Evolutionary conservation across 768 basidiomycete species (phyloP), one percentile per base, ranked within the genome.

Genomic region (Phylloporus scabripes): DNA sequence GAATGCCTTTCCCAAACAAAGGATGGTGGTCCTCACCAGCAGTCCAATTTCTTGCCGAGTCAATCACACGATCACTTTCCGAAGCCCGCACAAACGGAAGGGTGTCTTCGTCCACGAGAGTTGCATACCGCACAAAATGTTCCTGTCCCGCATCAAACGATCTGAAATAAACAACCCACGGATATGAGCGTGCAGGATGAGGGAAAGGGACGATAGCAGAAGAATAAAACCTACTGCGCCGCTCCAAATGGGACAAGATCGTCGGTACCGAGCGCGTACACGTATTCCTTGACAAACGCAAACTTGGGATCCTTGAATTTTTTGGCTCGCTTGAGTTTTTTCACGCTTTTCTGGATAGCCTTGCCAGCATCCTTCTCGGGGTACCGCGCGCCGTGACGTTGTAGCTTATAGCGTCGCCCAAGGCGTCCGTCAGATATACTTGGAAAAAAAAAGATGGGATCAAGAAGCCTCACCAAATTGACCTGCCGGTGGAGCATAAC

Each of bases 321-420:
- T 0, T 64, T 60, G 7, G 72, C 82, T 0, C 68, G 57, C 51
- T 80, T 63, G 0, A 91, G 68, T 56, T 82, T 84, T 7, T 60
- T 50, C 8, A 92, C 57, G 0, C 81, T 76, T 8, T 62, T 57
- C 10, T 60, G 46, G 9, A 83, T 84, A 20, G 57, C 50, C 8
- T 59, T 0, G 83, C 85, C 29, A 31, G 29, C 29, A 31, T 31
- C 29, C 29, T 31, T 31, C 29, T 31, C 29, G 0, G 89, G 89
- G 59, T 74, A 88, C 24, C 89, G 79, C 0, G 87, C 82, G 3
- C 87, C 87, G 58, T 92, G 87, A 3, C 89, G 73, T 64, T 88
- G 83, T 2, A 91, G 66, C 86, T 88, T 12, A 34, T 20, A 4
- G 8, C 14, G n/a, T 4, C 2, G 12, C 33, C 33, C 33, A 33